Evolutionary conservation across 1,284 basidiomycete genomes (phyloP), one percentile per base, ranked within the genome.

Genomic region (Neolentinus lepideus): DNA sequence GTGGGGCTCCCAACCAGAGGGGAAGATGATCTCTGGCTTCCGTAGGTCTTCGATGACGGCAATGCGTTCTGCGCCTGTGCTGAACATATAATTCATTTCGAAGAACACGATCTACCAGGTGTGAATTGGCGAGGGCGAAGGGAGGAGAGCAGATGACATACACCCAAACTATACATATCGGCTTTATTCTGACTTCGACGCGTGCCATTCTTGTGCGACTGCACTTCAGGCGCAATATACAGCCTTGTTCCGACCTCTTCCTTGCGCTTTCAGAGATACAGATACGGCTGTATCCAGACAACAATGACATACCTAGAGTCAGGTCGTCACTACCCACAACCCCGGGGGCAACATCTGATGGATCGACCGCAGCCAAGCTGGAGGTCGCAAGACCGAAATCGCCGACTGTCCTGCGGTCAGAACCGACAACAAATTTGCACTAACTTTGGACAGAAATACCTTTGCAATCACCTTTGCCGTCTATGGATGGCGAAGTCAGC

Each of bases 331-430:
- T 65, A 51, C 71, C 67, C 52, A 70, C 64, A 2, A 71, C 64
- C 55, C 74, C 73, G 3, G 75, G 75, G 6, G 80, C 77, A 19
- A 84, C 69, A 64, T 88, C 81, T 0, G 84, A 80, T 10, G 85
- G 79, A 58, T 90, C 90, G 1, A 88, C 83, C 26, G 84, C 83
- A 1, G 85, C 84, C 33, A 92, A 74, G 67, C 88, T 90, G 1
- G 90, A 91, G 0, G 92, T 94, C 1, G 89, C 92, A 16, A 98
- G 77, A 33, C 95, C 95, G 66, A 98, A 98, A 70, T 98, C 95
- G 24, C 94, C 95, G 51, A 98, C 85, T 78, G 52, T 27, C 29
- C 9, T 46, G 27, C 59, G 31, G 9, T 50, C 25, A 50, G 4
- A 47, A 47, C 47, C 4, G 14, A 50, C 6, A 16, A 6, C 6